A percentile compares a stretch with the other conserved stretches of the same genome.
Conservation (phyloP, 805 yeast species). For the Cyberlindnera japonica region DNA sequence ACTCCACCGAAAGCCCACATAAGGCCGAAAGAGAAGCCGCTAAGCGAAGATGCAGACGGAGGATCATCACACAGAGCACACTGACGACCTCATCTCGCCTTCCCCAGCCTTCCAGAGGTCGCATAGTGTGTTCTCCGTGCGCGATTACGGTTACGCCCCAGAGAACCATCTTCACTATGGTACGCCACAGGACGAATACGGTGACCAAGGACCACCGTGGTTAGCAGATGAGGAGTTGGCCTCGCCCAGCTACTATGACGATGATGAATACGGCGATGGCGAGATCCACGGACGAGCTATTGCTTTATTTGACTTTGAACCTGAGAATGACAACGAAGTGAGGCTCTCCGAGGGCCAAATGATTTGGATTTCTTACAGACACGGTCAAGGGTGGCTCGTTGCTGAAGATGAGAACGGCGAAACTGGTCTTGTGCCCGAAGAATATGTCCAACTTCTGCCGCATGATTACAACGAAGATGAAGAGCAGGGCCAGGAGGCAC, state of each 20-base stretch:
- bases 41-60: background rate
- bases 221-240: constrained; percentile 2
- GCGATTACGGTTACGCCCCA: constrained; percentile 79
- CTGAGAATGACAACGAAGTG: constrained; percentile 93
- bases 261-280: constrained; percentile 27
- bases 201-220: constrained; percentile 9
- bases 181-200: background rate
- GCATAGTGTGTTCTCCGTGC: constrained; percentile 42
- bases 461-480: constrained; percentile 5
- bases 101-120: constrained; percentile 11
- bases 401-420: constrained; percentile 74
- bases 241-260: constrained; percentile 17
- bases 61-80: too few species aligned
- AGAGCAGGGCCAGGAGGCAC: background rate
- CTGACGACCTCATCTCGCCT: too few species aligned
- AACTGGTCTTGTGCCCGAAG: constrained; percentile 94
- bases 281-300: constrained; percentile 63
- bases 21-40: background rate
- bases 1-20: constrained; percentile 1
- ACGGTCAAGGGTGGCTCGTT: constrained; percentile 98
- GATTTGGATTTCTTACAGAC: constrained; percentile 82
- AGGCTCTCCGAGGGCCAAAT: constrained; percentile 74
- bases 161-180: constrained; percentile 68
- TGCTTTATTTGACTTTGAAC: constrained; percentile 84
- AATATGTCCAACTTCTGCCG: constrained; percentile 62